Conservation (phyloP, 345 rosid genomes). For the Luvunga scandens region DNA sequence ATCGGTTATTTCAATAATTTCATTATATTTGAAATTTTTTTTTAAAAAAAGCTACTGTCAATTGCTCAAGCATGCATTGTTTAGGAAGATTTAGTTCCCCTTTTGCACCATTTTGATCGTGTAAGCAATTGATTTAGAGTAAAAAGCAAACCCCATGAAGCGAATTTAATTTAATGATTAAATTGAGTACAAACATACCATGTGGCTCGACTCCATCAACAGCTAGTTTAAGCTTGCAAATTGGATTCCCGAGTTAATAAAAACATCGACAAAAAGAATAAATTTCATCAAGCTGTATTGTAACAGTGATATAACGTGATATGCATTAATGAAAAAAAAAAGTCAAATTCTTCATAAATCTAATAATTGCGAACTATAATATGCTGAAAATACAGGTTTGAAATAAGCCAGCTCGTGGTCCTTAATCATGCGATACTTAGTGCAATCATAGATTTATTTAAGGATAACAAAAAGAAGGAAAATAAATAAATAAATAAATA, state of each 20-base stretch:
- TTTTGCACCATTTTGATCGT: background rate
- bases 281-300: conserved; percentile 18
- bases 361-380: conserved; percentile 8
- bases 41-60: background rate
- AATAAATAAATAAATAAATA: background rate
- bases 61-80: background rate
- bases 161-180: background rate
- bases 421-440: background rate
- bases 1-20: background rate
- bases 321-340: background rate
- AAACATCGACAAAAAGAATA: conserved; percentile 1
- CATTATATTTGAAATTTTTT: background rate
- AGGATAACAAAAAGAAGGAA: background rate
- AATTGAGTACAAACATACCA: conserved; percentile 28
- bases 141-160: background rate
- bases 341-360: conserved; percentile 11
- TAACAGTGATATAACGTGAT: conserved; percentile 29
- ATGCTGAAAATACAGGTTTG: conserved; percentile 10
- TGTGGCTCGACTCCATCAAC: conserved; percentile 44
- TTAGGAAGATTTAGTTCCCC: background rate
- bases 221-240: conserved; percentile 41
- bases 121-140: background rate
- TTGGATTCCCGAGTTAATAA: conserved; percentile 11
- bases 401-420: conserved; percentile 5
- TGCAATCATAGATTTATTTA: background rate